phyloP scores from a whole-genome alignment of 352 stramenopile species.

The Globisporangium polare region DNA sequence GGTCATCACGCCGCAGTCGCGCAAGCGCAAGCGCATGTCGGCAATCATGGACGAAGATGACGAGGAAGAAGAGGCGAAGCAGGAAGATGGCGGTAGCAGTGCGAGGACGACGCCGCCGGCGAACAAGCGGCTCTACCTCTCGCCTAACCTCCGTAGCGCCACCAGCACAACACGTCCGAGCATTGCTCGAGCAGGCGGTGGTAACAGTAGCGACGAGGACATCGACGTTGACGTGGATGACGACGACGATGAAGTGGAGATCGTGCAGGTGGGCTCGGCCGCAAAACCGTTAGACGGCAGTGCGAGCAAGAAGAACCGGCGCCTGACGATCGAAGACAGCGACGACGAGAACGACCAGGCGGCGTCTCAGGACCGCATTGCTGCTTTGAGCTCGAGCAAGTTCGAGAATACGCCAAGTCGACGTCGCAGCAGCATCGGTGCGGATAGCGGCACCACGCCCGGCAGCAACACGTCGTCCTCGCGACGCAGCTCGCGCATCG shows the following conservation, averaged over 20 bases:
- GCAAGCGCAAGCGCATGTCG: slow-evolving; percentile 57
- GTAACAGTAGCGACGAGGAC: background rate
- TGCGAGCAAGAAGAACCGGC: slow-evolving; percentile 25
- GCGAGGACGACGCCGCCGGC: background rate
- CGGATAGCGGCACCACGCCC: slow-evolving; percentile 7
- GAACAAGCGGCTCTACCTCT: slow-evolving; percentile 2
- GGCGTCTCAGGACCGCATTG: background rate
- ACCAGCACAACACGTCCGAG: background rate
- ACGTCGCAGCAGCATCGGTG: slow-evolving; percentile 3
- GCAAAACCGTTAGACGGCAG: slow-evolving; percentile 21
- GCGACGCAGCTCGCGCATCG: slow-evolving; percentile 58
- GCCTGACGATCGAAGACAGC: slow-evolving; percentile 46
- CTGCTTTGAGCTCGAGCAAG: slow-evolving; percentile 3
- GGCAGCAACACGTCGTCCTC: slow-evolving; percentile 31
- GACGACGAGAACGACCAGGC: slow-evolving; percentile 38
- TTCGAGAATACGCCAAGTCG: slow-evolving; percentile 3
- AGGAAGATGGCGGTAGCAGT: background rate
- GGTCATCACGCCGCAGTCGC: slow-evolving; percentile 49
- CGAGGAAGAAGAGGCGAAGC: slow-evolving; percentile 4
- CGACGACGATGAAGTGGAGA: slow-evolving; percentile 55
- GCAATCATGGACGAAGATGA: slow-evolving; percentile 53
- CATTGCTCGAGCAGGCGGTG: background rate
- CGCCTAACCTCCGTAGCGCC: background rate
- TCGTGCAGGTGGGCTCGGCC: slow-evolving; percentile 31
- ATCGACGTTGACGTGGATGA: slow-evolving; percentile 16